Percentiles rank a stretch among this genome's conserved stretches.
Evolutionary conservation across 176 grass and related monocot genomes (phyloP).

Genomic region (Themeda triandra): DNA sequence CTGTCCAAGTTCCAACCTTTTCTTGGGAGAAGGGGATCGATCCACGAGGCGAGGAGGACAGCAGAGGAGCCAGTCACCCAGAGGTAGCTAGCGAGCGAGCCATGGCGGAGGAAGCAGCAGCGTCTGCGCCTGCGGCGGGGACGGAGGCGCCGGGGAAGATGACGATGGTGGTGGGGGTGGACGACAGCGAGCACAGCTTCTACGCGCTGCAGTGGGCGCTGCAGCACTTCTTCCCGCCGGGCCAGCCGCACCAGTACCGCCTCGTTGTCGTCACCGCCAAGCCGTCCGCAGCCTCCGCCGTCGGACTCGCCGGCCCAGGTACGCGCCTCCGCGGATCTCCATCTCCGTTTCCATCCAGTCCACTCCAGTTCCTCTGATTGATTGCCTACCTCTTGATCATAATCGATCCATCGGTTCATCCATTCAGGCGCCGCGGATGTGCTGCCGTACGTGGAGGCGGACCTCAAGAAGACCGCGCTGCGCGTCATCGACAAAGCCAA

Average conservation of each 20-base stretch:
- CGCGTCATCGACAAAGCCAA: slow-evolving; percentile 63
- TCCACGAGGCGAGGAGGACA: too few species aligned
- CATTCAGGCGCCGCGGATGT: slow-evolving; percentile 54
- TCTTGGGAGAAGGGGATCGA: too few species aligned
- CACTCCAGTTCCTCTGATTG: too few species aligned
- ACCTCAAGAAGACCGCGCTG: slow-evolving; percentile 45
- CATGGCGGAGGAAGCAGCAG: slow-evolving; percentile 23
- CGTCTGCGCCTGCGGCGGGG: too few species aligned
- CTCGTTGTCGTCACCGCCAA: slow-evolving; percentile 76
- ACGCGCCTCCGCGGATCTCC: too few species aligned
- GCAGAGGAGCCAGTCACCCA: too few species aligned
- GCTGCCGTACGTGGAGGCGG: slow-evolving; percentile 62
- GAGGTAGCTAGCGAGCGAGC: too few species aligned
- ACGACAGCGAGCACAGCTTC: slow-evolving; percentile 73
- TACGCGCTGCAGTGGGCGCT: slow-evolving; percentile 63
- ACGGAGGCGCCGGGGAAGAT: slow-evolving; percentile 18
- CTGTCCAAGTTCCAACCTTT: too few species aligned
- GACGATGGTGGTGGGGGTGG: slow-evolving; percentile 78
- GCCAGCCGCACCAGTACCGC: slow-evolving; percentile 42
- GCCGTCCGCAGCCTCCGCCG: slow-evolving; percentile 50
- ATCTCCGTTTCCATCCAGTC: background rate
- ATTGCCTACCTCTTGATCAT: too few species aligned
- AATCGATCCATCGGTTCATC: background rate
- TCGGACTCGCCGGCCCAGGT: slow-evolving; percentile 68
- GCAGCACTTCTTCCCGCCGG: slow-evolving; percentile 70